These are phyloP conservation scores for Avena insularis DNA, from an alignment of 176 grass and related monocot genomes.

Conservation along the genomic window DNA sequence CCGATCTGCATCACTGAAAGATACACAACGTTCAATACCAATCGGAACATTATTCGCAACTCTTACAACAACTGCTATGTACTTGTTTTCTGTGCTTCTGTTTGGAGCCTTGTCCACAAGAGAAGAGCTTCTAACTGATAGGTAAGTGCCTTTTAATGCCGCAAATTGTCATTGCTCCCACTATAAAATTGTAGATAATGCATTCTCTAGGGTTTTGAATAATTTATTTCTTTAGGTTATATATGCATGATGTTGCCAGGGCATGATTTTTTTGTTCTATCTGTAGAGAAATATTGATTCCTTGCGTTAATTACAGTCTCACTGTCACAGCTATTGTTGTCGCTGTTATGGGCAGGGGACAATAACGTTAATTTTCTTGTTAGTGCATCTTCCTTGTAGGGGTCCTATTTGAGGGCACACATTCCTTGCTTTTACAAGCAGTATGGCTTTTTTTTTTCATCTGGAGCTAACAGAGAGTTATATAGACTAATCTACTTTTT, in stretches of 20 bases:
- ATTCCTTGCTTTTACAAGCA: conserved; percentile 4
- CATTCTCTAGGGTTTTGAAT: background rate
- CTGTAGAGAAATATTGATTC: conserved; percentile 21
- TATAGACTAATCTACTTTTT: background rate
- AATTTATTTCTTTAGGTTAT: conserved; percentile 12
- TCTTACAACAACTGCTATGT: conserved; percentile 83
- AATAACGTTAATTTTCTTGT: conserved; percentile 6
- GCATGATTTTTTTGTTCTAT: conserved; percentile 20
- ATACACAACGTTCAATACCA: conserved; percentile 98
- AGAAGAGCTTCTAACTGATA: conserved; percentile 94
- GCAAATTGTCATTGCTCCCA: background rate
- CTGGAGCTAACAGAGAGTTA: conserved; percentile 29
- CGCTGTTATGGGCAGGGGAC: background rate
- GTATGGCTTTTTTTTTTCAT: background rate
- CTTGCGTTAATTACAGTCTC: background rate
- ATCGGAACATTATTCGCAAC: conserved; percentile 89
- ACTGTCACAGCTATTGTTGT: background rate
- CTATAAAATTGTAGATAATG: conserved; percentile 23
- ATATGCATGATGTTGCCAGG: conserved; percentile 4
- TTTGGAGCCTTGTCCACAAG: conserved; percentile 93
- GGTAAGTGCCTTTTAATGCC: conserved; percentile 54
- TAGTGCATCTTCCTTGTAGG: background rate
- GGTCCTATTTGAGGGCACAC: conserved; percentile 15
- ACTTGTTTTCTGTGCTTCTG: conserved; percentile 82
- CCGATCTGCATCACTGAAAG: conserved; percentile 91